phyloP scores from a whole-genome alignment of 306 rosid species.

The Fagus crenata region DNA sequence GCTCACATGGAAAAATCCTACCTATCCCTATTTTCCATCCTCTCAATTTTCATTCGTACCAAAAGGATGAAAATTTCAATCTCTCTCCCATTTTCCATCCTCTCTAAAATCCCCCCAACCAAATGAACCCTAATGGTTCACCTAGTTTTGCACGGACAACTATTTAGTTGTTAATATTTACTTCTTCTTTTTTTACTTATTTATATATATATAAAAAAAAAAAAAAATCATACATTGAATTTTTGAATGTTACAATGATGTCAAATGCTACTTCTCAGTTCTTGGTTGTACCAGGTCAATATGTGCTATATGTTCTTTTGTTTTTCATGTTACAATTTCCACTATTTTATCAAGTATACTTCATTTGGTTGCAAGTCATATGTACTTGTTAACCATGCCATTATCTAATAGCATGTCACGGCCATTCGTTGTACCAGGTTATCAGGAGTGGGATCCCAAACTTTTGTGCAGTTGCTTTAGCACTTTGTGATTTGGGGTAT shows the following conservation, averaged over 20 bases:
- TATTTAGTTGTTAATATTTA: neutral
- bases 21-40: no score
- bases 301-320: neutral
- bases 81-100: no score
- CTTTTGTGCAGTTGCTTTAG: conserved; percentile 92
- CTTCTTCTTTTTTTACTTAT: neutral
- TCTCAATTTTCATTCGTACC: no score
- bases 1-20: no score
- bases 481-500: conserved; percentile 86
- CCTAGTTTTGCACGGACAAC: neutral
- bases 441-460: conserved; percentile 91
- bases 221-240: neutral
- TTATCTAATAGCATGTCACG: conserved; percentile 18
- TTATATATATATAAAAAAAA: neutral
- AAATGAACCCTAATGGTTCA: neutral
- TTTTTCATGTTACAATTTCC: neutral
- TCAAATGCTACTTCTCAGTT: neutral
- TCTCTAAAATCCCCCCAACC: no score
- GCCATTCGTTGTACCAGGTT: conserved; percentile 55
- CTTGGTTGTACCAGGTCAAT: neutral
- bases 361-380: neutral
- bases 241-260: neutral
- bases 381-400: conserved; percentile 6
- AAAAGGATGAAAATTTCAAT: no score
- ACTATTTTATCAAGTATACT: neutral